phyloP scores from a whole-genome alignment of 1,284 basidiomycete genomes.

The Heterobasidion parviporum region DNA sequence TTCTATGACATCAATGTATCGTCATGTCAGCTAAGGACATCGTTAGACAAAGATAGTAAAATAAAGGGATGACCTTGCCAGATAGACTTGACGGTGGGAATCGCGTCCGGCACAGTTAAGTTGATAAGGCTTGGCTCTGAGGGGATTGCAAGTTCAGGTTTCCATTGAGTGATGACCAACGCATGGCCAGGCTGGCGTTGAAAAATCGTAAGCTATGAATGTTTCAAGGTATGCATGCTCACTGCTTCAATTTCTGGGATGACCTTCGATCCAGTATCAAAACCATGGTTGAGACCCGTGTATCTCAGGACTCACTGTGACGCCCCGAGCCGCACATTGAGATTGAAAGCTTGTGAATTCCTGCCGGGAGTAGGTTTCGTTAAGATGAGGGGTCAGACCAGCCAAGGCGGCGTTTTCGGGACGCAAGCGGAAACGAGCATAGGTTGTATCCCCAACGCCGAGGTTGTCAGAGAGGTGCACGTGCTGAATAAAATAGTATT shows the following conservation, averaged over 20 bases:
- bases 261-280: conserved; percentile 10
- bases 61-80: conserved; percentile 14
- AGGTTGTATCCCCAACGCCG: conserved; percentile 17
- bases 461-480: conserved; percentile 22
- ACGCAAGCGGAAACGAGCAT: conserved; percentile 29
- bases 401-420: conserved; percentile 20
- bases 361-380: conserved; percentile 26
- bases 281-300: conserved; percentile 12
- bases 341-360: conserved; percentile 25
- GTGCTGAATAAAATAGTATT: conserved; percentile 8
- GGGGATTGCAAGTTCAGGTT: conserved; percentile 26
- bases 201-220: too few species aligned
- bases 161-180: conserved; percentile 29
- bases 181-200: conserved; percentile 23
- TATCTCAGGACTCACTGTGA: conserved; percentile 20
- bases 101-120: conserved; percentile 22
- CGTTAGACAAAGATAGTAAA: background rate
- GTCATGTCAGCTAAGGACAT: background rate
- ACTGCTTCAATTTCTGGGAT: conserved; percentile 30
- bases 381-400: conserved; percentile 22
- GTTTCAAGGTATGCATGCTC: background rate
- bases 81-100: conserved; percentile 21
- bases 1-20: conserved; percentile 11
- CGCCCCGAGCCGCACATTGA: conserved; percentile 23
- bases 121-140: conserved; percentile 24